These are phyloP conservation scores for Aspergillus leporis DNA, from an alignment of 495 filamentous ascomycete genomes.

Conservation along the genomic window DNA sequence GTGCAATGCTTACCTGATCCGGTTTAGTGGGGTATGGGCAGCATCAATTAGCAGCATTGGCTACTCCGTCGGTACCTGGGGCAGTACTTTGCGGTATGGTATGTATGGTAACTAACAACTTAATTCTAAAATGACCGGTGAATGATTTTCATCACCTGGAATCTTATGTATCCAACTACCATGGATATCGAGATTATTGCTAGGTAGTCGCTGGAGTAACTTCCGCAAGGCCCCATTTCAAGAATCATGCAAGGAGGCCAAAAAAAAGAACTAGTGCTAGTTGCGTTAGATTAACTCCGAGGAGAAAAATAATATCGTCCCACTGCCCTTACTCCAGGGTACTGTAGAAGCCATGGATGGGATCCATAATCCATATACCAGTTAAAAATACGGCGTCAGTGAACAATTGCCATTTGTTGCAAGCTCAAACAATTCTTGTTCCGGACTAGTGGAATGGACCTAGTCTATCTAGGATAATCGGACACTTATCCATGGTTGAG, in stretches of 20 bases:
- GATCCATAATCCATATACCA: too few species aligned
- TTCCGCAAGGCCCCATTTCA: neutral
- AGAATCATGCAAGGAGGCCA: neutral
- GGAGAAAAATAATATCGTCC: neutral
- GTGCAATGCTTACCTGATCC: slow-evolving; percentile 15
- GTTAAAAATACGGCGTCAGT: too few species aligned
- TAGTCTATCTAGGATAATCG: neutral
- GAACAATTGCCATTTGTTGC: too few species aligned
- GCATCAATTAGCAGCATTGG: neutral
- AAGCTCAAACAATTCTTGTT: too few species aligned
- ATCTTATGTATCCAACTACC: neutral
- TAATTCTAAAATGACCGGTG: neutral
- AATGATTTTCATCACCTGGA: neutral
- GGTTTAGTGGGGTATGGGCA: slow-evolving; percentile 5
- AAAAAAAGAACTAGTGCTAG: neutral
- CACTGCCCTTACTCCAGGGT: too few species aligned
- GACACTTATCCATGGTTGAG: neutral
- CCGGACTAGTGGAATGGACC: neutral
- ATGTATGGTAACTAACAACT: neutral
- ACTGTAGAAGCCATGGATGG: too few species aligned
- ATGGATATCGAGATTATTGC: neutral
- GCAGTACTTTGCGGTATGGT: neutral
- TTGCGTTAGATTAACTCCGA: too few species aligned
- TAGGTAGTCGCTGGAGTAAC: slow-evolving; percentile 1
- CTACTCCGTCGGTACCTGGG: neutral